These are phyloP conservation scores for Bidens hawaiensis DNA, from an alignment of 140 eudicot genomes.

Conservation along the genomic window DNA sequence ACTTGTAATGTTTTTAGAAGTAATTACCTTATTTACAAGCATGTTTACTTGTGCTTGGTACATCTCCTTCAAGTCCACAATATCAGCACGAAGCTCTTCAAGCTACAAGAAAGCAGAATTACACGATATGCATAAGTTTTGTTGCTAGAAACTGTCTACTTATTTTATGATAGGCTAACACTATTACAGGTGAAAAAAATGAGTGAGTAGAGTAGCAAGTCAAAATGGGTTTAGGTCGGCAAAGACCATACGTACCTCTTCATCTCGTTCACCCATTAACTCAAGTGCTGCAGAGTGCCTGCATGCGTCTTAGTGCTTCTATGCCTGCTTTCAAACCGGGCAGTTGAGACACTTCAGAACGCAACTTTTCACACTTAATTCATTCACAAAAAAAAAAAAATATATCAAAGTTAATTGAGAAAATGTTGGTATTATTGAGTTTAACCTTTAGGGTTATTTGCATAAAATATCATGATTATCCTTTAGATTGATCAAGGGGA, in stretches of 20 bases:
- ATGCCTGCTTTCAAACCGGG: conserved; percentile 84
- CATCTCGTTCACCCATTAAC: conserved; percentile 98
- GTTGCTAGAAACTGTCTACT: neutral
- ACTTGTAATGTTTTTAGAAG: conserved; percentile 1
- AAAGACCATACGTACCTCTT: conserved; percentile 57
- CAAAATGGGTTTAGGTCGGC: too few relatives aligned
- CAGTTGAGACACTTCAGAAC: conserved; percentile 67
- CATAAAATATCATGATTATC: neutral
- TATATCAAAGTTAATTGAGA: neutral
- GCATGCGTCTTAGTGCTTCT: conserved; percentile 80
- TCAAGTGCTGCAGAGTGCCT: conserved; percentile 94
- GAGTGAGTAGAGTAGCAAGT: too few relatives aligned
- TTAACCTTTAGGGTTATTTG: neutral
- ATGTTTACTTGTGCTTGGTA: conserved; percentile 94
- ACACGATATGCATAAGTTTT: conserved; percentile 2
- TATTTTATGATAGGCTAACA: neutral
- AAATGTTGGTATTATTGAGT: neutral
- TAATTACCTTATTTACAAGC: conserved; percentile 84
- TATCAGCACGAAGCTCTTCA: conserved; percentile 98
- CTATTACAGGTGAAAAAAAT: neutral
- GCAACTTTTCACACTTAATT: conserved; percentile 92
- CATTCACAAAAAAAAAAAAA: conserved; percentile 24
- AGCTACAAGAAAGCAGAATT: conserved; percentile 40
- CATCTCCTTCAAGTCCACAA: conserved; percentile 94
- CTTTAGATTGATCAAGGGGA: neutral